Base-by-base conservation (phyloP, 2,329 filamentous ascomycete species). In the Phialophora verrucosa region DNA sequence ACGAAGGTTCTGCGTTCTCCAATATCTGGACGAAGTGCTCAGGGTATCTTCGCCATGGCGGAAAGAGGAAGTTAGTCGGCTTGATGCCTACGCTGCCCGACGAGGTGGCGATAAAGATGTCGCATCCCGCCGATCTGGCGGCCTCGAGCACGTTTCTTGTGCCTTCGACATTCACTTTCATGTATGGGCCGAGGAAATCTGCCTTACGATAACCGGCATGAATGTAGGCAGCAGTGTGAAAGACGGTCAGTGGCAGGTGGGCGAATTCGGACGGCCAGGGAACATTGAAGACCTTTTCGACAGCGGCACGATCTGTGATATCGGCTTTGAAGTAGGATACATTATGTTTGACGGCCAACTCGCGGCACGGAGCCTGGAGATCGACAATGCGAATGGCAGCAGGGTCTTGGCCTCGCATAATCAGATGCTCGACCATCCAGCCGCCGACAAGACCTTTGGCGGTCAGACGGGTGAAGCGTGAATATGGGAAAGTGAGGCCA, bases 191-290 rank as follows among this genome's bases (percentile, higher is more conserved):
- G 68, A 86, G 84, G 35, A 83, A 76, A 35, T 78, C 74, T 54
- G 73, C 71, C 58, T 79, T 78, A 6, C 85, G 81, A 63, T 87
- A 84, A 17, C 78, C 79, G 0, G 83, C 80, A 11, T 83, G 77
- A 65, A 87, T 86, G 4, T 81, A 78, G 0, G 85, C 85, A 2
- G 84, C 85, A 0, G 82, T 86, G 75, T 87, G 85, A 71, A 84
- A 86, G 14, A 87, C 84, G 0, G 84, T 86, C 27, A 87, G 75
- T 1, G 85, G 84, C 3, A 82, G 76, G 4, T 74, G 55, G 4
- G 80, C 76, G 4, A 80, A 76, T 1, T 74, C 73, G 2, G 73
- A 57, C 2, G 79, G 76, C 85, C 85, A 87, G 4, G 81, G 77
- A 25, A 76, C 75, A 5, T 76, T 73, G 63, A 87, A 86, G 17